Evolutionary conservation across 1,284 basidiomycete species (phyloP).

Genomic region (Apiotrichum porosum): DNA sequence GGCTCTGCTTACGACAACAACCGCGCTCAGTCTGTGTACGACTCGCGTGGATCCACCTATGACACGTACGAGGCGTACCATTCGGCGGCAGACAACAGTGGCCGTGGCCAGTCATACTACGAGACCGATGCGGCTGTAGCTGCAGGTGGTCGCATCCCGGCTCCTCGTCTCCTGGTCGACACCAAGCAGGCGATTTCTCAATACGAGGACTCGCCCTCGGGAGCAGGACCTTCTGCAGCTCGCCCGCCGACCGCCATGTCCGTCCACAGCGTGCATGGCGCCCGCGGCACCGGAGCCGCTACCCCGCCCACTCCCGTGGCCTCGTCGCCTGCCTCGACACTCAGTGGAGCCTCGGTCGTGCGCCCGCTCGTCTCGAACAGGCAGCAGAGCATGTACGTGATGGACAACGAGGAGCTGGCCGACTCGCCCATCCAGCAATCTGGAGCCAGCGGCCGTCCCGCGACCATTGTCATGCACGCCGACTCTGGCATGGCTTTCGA

Average conservation of each 20-base stretch:
- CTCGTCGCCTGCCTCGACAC: neutral
- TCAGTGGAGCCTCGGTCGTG: no score
- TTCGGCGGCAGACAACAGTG: no score
- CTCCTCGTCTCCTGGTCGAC: conserved; percentile 15
- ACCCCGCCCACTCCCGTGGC: no score
- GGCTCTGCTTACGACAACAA: no score
- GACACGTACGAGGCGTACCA: no score
- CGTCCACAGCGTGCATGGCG: neutral
- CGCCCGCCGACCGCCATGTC: neutral
- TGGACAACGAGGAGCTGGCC: no score
- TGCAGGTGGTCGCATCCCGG: conserved; percentile 5
- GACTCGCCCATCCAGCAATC: no score
- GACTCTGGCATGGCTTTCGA: conserved; percentile 14
- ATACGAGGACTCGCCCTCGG: neutral
- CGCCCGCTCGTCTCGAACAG: neutral
- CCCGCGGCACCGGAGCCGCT: no score
- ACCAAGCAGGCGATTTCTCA: conserved; percentile 9
- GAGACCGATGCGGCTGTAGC: neutral
- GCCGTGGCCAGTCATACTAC: no score
- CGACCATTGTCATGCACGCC: conserved; percentile 18
- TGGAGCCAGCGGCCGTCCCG: no score
- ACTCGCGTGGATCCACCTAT: no score
- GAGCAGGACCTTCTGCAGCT: neutral
- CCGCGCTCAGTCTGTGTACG: neutral
- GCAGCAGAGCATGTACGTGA: neutral